phyloP scores from a whole-genome alignment of 495 filamentous ascomycete species.

The Bacidia rubella region DNA sequence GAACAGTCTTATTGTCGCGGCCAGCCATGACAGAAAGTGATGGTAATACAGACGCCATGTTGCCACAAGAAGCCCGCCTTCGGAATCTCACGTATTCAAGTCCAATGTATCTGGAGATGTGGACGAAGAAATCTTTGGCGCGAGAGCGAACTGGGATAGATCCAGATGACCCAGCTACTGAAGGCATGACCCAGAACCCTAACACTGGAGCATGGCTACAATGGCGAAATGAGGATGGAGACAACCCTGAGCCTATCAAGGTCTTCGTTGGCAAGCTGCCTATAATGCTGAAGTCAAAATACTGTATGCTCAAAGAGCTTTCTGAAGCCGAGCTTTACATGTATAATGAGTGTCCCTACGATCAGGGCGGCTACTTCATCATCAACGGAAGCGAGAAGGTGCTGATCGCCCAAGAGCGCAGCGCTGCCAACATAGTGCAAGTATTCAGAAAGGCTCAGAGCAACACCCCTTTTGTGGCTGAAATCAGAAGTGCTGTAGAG shows the following conservation, averaged over 20 bases:
- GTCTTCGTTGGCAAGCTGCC: constrained; percentile 90
- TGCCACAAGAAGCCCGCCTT: constrained; percentile 85
- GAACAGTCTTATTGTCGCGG: constrained; percentile 64
- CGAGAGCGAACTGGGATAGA: constrained; percentile 54
- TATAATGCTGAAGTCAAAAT: constrained; percentile 92
- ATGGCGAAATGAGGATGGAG: constrained; percentile 39
- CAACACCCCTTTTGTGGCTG: constrained; percentile 81
- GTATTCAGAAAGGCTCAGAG: constrained; percentile 93
- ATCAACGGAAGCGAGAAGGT: constrained; percentile 99
- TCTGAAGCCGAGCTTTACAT: constrained; percentile 68
- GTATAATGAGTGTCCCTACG: constrained; percentile 91
- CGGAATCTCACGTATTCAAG: constrained; percentile 91
- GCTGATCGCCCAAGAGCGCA: constrained; percentile 91
- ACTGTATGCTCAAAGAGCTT: constrained; percentile 73
- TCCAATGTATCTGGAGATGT: constrained; percentile 76
- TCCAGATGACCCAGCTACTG: constrained; percentile 30
- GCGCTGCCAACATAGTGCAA: constrained; percentile 94
- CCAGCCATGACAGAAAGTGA: constrained; percentile 87
- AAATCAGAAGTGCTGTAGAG: constrained; percentile 91
- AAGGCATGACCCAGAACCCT: constrained; percentile 33
- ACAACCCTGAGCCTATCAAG: constrained; percentile 49
- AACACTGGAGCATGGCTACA: constrained; percentile 32
- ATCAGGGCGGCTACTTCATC: constrained; percentile 96
- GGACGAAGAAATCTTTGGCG: constrained; percentile 64
- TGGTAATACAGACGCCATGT: constrained; percentile 63